These are phyloP conservation scores for Chaetoceros muelleri DNA, from an alignment of 108 stramenopile genomes.

Conservation along the genomic window DNA sequence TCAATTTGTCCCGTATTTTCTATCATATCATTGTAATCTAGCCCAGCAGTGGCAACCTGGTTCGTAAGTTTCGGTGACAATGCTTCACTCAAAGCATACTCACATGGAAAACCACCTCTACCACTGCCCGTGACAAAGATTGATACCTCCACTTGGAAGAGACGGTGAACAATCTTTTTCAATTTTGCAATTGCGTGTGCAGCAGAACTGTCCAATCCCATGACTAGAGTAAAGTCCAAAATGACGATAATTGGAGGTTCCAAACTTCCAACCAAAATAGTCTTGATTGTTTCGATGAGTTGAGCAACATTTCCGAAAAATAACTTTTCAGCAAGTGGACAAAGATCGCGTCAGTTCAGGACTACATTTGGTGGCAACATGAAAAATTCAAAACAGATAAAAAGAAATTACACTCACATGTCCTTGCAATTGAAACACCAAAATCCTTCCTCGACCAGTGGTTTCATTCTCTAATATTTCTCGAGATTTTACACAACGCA, in stretches of 20 bases:
- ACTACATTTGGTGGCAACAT: conserved; percentile 10
- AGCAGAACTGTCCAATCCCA: conserved; percentile 59
- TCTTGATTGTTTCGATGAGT: conserved; percentile 32
- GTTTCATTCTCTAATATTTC: conserved; percentile 32
- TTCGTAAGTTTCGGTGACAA: conserved; percentile 6
- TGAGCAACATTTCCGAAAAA: conserved; percentile 12
- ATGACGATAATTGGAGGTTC: conserved; percentile 31
- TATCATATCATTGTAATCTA: conserved; percentile 2
- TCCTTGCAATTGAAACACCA: conserved; percentile 53
- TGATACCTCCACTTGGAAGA: conserved; percentile 24
- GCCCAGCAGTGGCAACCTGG: conserved; percentile 3
- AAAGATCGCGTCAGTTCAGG: conserved; percentile 42
- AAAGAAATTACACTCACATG: conserved; percentile 34
- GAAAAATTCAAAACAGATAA: conserved; percentile 40
- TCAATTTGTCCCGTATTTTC: not conserved
- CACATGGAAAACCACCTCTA: conserved; percentile 54
- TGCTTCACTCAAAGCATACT: conserved; percentile 30
- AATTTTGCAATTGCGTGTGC: conserved; percentile 59
- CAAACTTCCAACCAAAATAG: conserved; percentile 18
- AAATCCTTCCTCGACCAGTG: conserved; percentile 36
- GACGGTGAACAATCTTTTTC: conserved; percentile 26
- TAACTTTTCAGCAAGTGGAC: conserved; percentile 9
- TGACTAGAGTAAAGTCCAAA: conserved; percentile 49
- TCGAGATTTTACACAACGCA: conserved; percentile 25
- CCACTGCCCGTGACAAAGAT: conserved; percentile 47